phyloP scores from a whole-genome alignment of 2,329 filamentous ascomycete species.

The Cladosporium phlei region DNA sequence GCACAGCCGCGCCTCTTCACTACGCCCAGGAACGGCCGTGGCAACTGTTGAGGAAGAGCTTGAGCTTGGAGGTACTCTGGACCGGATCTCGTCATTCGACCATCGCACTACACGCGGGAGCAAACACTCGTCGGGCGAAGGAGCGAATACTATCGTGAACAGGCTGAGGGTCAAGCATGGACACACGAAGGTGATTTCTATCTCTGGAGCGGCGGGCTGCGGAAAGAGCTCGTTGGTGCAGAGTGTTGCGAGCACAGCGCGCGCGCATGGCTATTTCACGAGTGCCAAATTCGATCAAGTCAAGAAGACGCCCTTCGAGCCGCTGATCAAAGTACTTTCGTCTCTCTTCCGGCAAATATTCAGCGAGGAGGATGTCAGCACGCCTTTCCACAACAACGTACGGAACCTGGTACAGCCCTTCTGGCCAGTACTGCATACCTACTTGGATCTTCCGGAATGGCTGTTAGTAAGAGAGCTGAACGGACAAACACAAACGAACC shows the following conservation, averaged over 20 bases:
- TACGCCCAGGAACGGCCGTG: not conserved
- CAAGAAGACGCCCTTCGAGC: slow-evolving; percentile 57
- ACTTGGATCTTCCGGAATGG: slow-evolving; percentile 66
- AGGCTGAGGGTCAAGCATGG: slow-evolving; percentile 25
- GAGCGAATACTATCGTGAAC: slow-evolving; percentile 1
- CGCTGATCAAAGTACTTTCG: slow-evolving; percentile 56
- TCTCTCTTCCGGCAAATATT: slow-evolving; percentile 61
- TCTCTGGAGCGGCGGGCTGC: slow-evolving; percentile 53
- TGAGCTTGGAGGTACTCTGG: slow-evolving; percentile 1
- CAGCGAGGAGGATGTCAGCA: slow-evolving; percentile 58
- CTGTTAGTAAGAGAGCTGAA: slow-evolving; percentile 32
- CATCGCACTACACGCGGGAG: slow-evolving; percentile 5
- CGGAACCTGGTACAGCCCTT: slow-evolving; percentile 52
- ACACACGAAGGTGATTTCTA: slow-evolving; percentile 57
- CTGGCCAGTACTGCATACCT: slow-evolving; percentile 53
- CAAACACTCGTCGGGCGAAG: slow-evolving; percentile 6
- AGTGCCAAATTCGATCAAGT: slow-evolving; percentile 57
- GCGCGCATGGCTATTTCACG: slow-evolving; percentile 57
- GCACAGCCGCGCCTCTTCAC: slow-evolving; percentile 7
- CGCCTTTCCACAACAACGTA: slow-evolving; percentile 57
- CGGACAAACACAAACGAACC: slow-evolving; percentile 5
- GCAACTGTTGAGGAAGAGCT: slow-evolving; percentile 1
- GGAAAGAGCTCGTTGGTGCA: slow-evolving; percentile 59
- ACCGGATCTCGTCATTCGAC: slow-evolving; percentile 7
- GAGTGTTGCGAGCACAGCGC: slow-evolving; percentile 52